Evolutionary conservation across 495 filamentous ascomycete species (phyloP).

Genomic region (Tuber aestivum): DNA sequence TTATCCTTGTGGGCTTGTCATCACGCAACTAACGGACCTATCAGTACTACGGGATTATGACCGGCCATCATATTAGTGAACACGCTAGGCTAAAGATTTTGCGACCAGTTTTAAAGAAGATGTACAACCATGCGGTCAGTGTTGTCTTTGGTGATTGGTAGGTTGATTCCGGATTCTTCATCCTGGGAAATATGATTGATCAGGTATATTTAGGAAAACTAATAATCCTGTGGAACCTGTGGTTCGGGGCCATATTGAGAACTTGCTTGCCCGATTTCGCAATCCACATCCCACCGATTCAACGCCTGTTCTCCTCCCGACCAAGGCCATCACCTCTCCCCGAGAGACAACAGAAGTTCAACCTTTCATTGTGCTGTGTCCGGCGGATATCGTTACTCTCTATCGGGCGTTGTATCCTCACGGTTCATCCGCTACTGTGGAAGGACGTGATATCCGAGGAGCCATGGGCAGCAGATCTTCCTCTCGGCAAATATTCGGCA

Average conservation of each 20-base stretch:
- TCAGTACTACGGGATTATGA: constrained; percentile 76
- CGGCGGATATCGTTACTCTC: constrained; percentile 65
- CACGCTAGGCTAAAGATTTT: constrained; percentile 84
- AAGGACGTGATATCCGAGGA: constrained; percentile 40
- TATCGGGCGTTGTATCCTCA: constrained; percentile 66
- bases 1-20: not conserved
- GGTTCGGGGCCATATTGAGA: constrained; percentile 69
- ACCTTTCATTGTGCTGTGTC: constrained; percentile 65
- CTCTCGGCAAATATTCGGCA: constrained; percentile 37
- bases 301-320: constrained; percentile 59
- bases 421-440: constrained; percentile 18
- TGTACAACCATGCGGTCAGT: constrained; percentile 42
- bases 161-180: constrained; percentile 1
- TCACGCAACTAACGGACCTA: constrained; percentile 39
- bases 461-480: constrained; percentile 34
- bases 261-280: constrained; percentile 63
- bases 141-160: constrained; percentile 39
- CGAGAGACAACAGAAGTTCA: constrained; percentile 65
- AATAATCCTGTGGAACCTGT: constrained; percentile 57
- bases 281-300: constrained; percentile 49
- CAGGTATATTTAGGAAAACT: constrained; percentile 50
- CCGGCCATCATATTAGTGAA: constrained; percentile 84
- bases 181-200: constrained; percentile 10
- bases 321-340: constrained; percentile 62
- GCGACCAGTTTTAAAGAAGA: constrained; percentile 41